Percentiles rank a stretch among this genome's conserved stretches.
phyloP scores from a whole-genome alignment of 495 filamentous ascomycete genomes.

The Hyphodiscus hymeniophilus region DNA sequence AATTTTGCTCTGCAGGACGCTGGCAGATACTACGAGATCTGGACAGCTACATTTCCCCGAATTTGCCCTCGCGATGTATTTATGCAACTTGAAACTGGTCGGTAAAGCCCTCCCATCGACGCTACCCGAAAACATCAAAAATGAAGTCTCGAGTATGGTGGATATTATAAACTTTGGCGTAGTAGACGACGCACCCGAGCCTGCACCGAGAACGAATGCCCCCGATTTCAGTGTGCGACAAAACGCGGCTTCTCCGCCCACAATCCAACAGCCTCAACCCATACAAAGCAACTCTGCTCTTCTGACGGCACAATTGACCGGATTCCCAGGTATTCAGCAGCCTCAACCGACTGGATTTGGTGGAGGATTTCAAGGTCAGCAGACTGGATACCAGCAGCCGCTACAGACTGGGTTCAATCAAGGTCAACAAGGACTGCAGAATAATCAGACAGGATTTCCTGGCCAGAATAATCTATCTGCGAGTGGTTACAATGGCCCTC shows the following conservation, averaged over 20 bases:
- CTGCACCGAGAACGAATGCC: slow-evolving; percentile 51
- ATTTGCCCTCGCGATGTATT: slow-evolving; percentile 97
- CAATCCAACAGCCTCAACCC: slow-evolving; percentile 81
- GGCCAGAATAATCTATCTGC: slow-evolving; percentile 41
- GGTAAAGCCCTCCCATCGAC: slow-evolving; percentile 68
- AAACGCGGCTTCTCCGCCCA: slow-evolving; percentile 57
- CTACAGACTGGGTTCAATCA: slow-evolving; percentile 67
- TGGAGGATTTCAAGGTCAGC: slow-evolving; percentile 14
- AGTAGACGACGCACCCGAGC: slow-evolving; percentile 58
- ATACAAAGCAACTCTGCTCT: slow-evolving; percentile 70
- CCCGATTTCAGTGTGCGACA: slow-evolving; percentile 69
- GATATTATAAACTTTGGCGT: slow-evolving; percentile 98
- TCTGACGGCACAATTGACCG: slow-evolving; percentile 69
- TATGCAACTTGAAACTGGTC: slow-evolving; percentile 87
- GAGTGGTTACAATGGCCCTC: slow-evolving; percentile 61
- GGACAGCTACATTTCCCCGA: slow-evolving; percentile 96
- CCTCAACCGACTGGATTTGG: slow-evolving; percentile 16
- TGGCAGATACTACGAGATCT: slow-evolving; percentile 96
- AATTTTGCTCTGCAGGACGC: slow-evolving; percentile 48
- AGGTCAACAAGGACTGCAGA: slow-evolving; percentile 45
- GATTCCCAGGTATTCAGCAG: slow-evolving; percentile 42
- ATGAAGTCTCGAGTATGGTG: slow-evolving; percentile 99
- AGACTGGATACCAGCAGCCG: slow-evolving; percentile 22
- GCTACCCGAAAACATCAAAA: slow-evolving; percentile 80
- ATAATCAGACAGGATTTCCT: slow-evolving; percentile 50